phyloP scores from a whole-genome alignment of 306 rosid genomes.

The Sicyos edulis region DNA sequence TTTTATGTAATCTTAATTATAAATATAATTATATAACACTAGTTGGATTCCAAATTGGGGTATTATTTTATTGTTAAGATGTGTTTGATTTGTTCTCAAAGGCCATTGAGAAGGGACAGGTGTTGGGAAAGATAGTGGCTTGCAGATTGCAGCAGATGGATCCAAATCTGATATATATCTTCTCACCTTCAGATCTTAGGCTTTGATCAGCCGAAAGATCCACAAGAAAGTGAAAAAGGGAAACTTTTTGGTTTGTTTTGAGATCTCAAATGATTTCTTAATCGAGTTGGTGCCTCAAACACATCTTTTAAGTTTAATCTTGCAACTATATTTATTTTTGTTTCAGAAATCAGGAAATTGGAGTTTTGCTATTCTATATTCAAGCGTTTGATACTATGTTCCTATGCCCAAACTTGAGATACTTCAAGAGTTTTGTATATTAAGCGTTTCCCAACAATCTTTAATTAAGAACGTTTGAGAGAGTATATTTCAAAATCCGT shows the following conservation, averaged over 20 bases:
- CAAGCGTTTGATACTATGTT: too few relatives aligned
- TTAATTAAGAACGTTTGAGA: too few relatives aligned
- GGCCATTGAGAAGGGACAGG: conserved; percentile 22
- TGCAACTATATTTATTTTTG: too few relatives aligned
- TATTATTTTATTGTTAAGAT: conserved; percentile 34
- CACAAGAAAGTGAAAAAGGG: too few relatives aligned
- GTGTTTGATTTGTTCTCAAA: conserved; percentile 28
- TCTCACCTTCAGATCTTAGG: conserved; percentile 4
- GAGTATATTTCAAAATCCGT: too few relatives aligned
- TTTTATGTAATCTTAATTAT: conserved; percentile 24
- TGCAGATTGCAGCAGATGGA: conserved; percentile 20
- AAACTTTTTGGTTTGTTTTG: neutral
- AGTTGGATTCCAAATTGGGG: conserved; percentile 52
- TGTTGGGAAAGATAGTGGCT: conserved; percentile 18
- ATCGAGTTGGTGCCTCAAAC: too few relatives aligned
- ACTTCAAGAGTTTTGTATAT: too few relatives aligned
- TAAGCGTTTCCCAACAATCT: too few relatives aligned
- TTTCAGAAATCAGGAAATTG: too few relatives aligned
- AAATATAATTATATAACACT: conserved; percentile 28
- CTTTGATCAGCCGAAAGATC: neutral
- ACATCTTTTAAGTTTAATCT: too few relatives aligned
- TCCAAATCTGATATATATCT: conserved; percentile 15
- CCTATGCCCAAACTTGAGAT: too few relatives aligned
- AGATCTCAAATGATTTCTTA: conserved; percentile 5
- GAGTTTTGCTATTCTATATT: too few relatives aligned